Percentiles rank a stretch among this genome's conserved stretches.
These are phyloP conservation scores for Diophrys appendiculata DNA, from an alignment of 73 alveolate genomes.

Conservation along the genomic window DNA sequence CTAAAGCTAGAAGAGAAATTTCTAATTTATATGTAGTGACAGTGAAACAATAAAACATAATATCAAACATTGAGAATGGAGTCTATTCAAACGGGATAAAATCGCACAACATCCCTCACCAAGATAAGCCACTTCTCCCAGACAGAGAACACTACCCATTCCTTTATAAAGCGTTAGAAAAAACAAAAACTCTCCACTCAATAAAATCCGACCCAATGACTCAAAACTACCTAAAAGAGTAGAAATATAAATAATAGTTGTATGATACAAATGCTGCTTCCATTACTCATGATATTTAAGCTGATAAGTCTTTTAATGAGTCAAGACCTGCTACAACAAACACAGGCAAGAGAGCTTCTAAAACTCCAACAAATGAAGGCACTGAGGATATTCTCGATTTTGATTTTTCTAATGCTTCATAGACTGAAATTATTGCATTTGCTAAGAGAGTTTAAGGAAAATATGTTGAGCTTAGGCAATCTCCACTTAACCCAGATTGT, in stretches of 20 bases:
- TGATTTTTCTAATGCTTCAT: too few relatives aligned
- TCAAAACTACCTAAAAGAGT: not conserved
- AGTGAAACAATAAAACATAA: conserved; percentile 3
- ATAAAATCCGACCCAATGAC: conserved; percentile 1
- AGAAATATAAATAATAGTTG: not conserved
- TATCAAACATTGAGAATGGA: conserved; percentile 29
- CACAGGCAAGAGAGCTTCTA: too few relatives aligned
- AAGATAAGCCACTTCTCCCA: conserved; percentile 17
- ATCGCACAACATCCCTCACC: conserved; percentile 4
- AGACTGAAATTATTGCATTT: too few relatives aligned
- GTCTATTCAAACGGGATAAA: conserved; percentile 16
- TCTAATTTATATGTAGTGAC: conserved; percentile 4
- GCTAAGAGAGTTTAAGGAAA: too few relatives aligned
- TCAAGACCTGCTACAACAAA: too few relatives aligned
- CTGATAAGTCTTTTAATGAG: too few relatives aligned
- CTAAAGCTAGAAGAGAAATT: conserved; percentile 21
- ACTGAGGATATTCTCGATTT: too few relatives aligned
- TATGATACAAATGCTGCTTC: conserved; percentile 4
- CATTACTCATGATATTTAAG: not conserved
- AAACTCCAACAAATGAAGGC: too few relatives aligned
- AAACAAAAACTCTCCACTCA: conserved; percentile 7
- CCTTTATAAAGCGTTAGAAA: conserved; percentile 8
- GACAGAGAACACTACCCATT: conserved; percentile 10
- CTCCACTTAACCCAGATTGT: conserved; percentile 2
- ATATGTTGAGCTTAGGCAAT: not conserved